These are phyloP conservation scores for Colletotrichum sojae DNA, from an alignment of 2,329 filamentous ascomycete genomes.

Conservation along the genomic window DNA sequence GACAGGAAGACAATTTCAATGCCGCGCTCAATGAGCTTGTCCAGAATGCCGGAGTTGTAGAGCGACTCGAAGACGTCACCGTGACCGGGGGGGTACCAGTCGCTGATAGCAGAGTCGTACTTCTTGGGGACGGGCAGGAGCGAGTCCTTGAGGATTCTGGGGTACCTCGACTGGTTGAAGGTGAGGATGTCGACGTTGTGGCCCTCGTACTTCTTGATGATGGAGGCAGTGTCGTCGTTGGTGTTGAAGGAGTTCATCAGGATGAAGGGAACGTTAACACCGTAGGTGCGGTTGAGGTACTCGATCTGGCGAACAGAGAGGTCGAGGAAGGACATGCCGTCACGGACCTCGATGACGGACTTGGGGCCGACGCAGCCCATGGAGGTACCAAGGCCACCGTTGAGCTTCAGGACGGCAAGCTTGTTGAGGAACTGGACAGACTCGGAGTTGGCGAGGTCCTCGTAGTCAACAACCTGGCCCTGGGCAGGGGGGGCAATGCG, in stretches of 20 bases:
- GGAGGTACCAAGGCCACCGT: conserved; percentile 98
- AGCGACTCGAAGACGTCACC: conserved; percentile 99
- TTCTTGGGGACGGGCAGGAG: conserved; percentile 94
- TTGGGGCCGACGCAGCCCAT: conserved; percentile 99
- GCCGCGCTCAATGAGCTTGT: conserved; percentile 94
- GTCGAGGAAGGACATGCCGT: conserved; percentile 99
- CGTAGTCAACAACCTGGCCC: conserved; percentile 95
- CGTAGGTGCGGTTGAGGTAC: conserved; percentile 98
- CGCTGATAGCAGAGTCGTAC: conserved; percentile 87
- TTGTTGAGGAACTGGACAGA: conserved; percentile 97
- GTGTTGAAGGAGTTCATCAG: conserved; percentile 99
- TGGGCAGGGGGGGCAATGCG: conserved; percentile 94
- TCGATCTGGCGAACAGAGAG: conserved; percentile 99
- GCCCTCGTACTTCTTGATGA: conserved; percentile 99
- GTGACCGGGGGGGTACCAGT: conserved; percentile 99
- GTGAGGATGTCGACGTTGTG: conserved; percentile 99
- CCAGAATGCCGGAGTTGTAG: conserved; percentile 98
- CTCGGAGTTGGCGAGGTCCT: conserved; percentile 88
- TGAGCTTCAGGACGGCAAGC: conserved; percentile 98
- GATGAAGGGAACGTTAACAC: conserved; percentile 96
- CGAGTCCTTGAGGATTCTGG: conserved; percentile 98
- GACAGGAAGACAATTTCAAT: conserved; percentile 99
- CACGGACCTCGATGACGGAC: conserved; percentile 99
- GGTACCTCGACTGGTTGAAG: conserved; percentile 99
- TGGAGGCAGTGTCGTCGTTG: conserved; percentile 95